These are phyloP conservation scores for Aspergillus texensis DNA, from an alignment of 2,329 filamentous ascomycete genomes.

Conservation along the genomic window DNA sequence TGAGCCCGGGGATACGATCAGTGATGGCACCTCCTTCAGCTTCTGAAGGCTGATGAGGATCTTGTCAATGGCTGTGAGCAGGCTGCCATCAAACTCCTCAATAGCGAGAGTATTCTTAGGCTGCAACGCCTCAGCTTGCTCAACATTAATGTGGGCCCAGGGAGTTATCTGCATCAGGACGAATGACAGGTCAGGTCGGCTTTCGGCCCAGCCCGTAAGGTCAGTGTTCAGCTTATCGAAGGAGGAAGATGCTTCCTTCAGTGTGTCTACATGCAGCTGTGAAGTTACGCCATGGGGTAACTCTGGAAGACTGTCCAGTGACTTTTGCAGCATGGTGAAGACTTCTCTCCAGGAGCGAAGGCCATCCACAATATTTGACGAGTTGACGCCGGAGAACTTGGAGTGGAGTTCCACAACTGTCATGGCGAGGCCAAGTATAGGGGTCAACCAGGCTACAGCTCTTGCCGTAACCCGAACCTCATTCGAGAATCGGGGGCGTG, in stretches of 20 bases:
- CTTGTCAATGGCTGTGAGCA: conserved; percentile 70
- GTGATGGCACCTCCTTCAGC: conserved; percentile 57
- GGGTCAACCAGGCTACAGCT: conserved; percentile 63
- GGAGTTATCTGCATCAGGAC: conserved; percentile 66
- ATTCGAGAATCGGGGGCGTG: conserved; percentile 16
- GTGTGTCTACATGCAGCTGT: conserved; percentile 28
- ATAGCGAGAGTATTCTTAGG: conserved; percentile 30
- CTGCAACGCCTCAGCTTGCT: conserved; percentile 11
- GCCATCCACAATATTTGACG: conserved; percentile 47
- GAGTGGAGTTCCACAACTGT: conserved; percentile 68
- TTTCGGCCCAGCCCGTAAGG: conserved; percentile 49
- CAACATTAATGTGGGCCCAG: conserved; percentile 58
- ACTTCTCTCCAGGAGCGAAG: conserved; percentile 56
- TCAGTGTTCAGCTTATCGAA: conserved; percentile 37
- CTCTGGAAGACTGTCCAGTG: conserved; percentile 46
- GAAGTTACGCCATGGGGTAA: conserved; percentile 57
- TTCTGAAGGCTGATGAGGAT: conserved; percentile 80
- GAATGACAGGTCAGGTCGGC: conserved; percentile 64
- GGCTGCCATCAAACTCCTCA: conserved; percentile 56
- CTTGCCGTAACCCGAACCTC: conserved; percentile 29
- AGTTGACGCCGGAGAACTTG: conserved; percentile 61
- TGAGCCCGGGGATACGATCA: conserved; percentile 66
- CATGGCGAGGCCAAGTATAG: conserved; percentile 65
- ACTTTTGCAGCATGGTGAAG: conserved; percentile 50
- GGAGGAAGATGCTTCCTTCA: conserved; percentile 30